Percentiles rank a stretch among this genome's conserved stretches.
Evolutionary conservation across 768 basidiomycete genomes (phyloP).

Genomic region (Thelephora aurantiotincta): DNA sequence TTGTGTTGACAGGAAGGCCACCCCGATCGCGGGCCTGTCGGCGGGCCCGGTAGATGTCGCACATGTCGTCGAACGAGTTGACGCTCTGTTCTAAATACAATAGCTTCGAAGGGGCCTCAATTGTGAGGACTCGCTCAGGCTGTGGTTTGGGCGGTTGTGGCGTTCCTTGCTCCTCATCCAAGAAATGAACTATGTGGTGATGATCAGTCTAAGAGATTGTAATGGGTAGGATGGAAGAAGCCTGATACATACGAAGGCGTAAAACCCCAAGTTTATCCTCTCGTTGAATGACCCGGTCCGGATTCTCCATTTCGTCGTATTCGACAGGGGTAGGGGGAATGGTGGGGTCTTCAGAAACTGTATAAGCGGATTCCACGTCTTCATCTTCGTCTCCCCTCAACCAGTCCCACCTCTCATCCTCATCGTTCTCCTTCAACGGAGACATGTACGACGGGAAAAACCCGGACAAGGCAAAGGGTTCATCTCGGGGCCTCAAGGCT

Average conservation of each 20-base stretch:
- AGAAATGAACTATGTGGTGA: background rate
- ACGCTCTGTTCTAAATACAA: background rate
- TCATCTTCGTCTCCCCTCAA: conserved; percentile 15
- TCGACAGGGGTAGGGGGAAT: conserved; percentile 11
- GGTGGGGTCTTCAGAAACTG: conserved; percentile 9
- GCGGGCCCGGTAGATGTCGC: background rate
- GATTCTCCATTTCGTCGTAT: conserved; percentile 19
- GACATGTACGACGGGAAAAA: conserved; percentile 29
- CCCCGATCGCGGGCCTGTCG: background rate
- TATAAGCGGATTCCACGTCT: conserved; percentile 9
- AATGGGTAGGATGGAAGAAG: conserved; percentile 2
- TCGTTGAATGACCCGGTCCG: conserved; percentile 22
- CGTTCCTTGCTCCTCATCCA: background rate
- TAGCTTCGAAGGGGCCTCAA: background rate
- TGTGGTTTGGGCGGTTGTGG: background rate
- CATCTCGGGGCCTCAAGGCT: conserved; percentile 16
- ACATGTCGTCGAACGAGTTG: background rate
- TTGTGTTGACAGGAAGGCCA: background rate
- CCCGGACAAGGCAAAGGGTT: conserved; percentile 33
- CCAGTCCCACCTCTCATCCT: conserved; percentile 28
- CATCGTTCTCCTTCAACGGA: conserved; percentile 8
- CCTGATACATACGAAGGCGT: conserved; percentile 24
- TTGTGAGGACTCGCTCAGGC: no score
- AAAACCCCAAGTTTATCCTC: conserved; percentile 40
- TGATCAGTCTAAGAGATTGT: conserved; percentile 4